Base-by-base conservation (phyloP, 441 rosid genomes). In the Croton setiger region DNA sequence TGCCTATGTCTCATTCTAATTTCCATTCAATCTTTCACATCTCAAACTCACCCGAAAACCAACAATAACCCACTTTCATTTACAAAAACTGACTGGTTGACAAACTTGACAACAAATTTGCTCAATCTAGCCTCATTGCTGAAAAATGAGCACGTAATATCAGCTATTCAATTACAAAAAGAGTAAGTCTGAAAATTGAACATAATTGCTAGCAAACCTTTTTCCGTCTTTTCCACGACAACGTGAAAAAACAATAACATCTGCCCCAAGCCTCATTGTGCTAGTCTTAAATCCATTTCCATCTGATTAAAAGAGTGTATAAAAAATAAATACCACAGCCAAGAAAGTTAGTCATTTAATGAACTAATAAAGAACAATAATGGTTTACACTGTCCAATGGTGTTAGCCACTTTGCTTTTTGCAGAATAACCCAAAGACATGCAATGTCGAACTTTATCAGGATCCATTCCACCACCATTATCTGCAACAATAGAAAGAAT, bases 221-320 rank as follows among this genome's bases (percentile, higher is more conserved):
- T 76, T 86, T 69, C 90, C 88, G 81, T 84, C 81, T 74, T 82
- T 77, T 58, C 90, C 97, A 57, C 44, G 20, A 77, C 86, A 87
- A 37, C 96, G 87, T n/a, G 99, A 88, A 78, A 94, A 95, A 6
- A 94, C 99, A 63, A 94, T 87, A 62, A 88, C 99, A 90, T 94
- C 99, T 63, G 97, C 99, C 35, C 99, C 99, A n/a, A 94, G 94
- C 79, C 99, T 87, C 99, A 94, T 92, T 44, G 99, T 94, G 78
- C 98, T 94, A 15, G 98, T 92, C 87, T 95, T 95, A 76, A 92
- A 95, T 58, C 99, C 98, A 82, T 95, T 92, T n/a, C 99, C 98
- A 86, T 92, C 97, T 94, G 79, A 31, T 53, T 15, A 76, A 72
- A 60, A 58, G 41, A 45, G 31, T 9, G 75, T 21, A 58, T 27